Base-by-base conservation (phyloP, 345 rosid genomes). In the Turnera subulata region DNA sequence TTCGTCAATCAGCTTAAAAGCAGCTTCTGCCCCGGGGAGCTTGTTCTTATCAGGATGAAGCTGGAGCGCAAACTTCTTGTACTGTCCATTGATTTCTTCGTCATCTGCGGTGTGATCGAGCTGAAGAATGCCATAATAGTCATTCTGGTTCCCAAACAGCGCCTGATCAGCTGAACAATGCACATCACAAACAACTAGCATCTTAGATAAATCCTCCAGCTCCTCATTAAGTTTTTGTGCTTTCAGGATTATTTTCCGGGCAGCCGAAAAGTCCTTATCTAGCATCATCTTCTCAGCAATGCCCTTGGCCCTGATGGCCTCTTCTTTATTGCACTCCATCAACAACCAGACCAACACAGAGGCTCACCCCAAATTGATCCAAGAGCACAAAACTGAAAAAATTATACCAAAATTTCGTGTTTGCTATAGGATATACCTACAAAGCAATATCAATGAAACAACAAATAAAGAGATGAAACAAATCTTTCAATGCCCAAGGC, bases 41-140 rank as follows among this genome's bases (percentile, higher is more conserved):
- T 85, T 82, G 65, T 92, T 92, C 70, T 86, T 92, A 53, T 92
- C 97, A 0, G 98, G 98, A 81, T 92, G 99, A 59, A 92, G 91
- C 39, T 75, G 72, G 65, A 92, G 75, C 0, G 91, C 91, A 25
- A 86, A 82, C 81, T 85, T 92, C 75, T 76, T 83, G 68, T 78
- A 85, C 47, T 92, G 99, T 79, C 83, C 84, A 85, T 75, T 86
- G 74, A 92, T 77, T 12, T 76, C 72, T 32, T 52, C 64, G 43
- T 78, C 89, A 53, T 80, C 94, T 32, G 81, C 74, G 2, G 69
- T 65, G 35, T 43, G 77, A 60, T 72, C 86, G 44, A 79, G 63
- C 67, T 85, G 89, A 50, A 92, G 97, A 71, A 92, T 71, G 23
- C 80, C 80, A 59, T 92, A 92, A 97, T 97, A 92, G 67, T 92